phyloP scores from a whole-genome alignment of 1,139 yeast species.

The Candida dubliniensis region DNA sequence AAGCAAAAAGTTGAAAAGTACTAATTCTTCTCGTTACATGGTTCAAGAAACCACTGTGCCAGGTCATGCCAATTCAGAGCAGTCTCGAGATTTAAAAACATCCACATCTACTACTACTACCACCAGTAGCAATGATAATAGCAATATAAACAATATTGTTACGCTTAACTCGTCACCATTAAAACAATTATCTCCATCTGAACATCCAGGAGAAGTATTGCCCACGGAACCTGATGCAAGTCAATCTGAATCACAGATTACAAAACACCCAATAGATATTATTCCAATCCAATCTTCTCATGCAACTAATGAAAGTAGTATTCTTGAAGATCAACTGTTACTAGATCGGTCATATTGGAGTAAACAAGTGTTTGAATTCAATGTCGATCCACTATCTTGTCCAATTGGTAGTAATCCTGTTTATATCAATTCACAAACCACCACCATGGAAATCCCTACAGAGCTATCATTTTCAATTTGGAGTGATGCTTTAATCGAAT shows the following conservation, averaged over 20 bases:
- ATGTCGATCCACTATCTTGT: neutral
- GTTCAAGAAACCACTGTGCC: no score
- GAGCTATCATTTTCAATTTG: slow-evolving; percentile 1
- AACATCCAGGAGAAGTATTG: no score
- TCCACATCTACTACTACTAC: no score
- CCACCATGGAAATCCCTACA: neutral
- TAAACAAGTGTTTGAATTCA: neutral
- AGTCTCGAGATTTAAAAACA: no score
- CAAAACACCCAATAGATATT: neutral
- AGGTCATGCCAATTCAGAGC: no score
- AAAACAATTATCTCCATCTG: neutral
- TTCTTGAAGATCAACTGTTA: neutral
- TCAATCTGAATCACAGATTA: neutral
- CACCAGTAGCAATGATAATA: no score
- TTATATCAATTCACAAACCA: no score
- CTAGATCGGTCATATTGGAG: neutral
- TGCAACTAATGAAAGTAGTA: neutral
- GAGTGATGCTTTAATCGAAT: neutral
- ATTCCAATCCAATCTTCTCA: neutral
- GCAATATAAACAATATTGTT: no score
- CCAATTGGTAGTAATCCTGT: neutral
- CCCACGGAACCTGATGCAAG: no score
- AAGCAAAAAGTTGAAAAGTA: no score
- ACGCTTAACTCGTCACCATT: neutral
- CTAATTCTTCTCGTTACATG: no score